A percentile compares a stretch with the other conserved stretches of the same genome.
Evolutionary conservation across 2,329 filamentous ascomycete genomes (phyloP).

Genomic region (Verticillium klebahnii): DNA sequence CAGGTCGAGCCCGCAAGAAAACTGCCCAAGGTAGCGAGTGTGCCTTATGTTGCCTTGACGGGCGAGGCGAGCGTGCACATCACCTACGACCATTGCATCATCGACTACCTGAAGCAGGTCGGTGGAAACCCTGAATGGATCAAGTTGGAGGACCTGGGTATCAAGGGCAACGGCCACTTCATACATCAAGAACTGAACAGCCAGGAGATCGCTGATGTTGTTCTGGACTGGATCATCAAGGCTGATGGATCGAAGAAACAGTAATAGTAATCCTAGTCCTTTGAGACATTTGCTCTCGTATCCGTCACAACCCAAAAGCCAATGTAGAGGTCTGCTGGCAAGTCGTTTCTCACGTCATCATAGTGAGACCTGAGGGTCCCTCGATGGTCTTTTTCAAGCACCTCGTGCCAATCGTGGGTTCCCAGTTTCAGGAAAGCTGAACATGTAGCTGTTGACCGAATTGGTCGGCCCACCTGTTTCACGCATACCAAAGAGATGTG

Average conservation of each 20-base stretch:
- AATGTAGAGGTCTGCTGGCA: no score
- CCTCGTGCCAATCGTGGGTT: no score
- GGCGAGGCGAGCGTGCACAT: slow-evolving; percentile 46
- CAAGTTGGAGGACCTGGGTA: slow-evolving; percentile 36
- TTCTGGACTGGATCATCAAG: slow-evolving; percentile 31
- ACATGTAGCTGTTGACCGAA: no score
- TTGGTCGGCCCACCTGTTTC: no score
- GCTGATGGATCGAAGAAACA: not conserved
- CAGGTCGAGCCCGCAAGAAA: slow-evolving; percentile 24
- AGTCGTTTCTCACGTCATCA: no score
- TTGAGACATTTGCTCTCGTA: no score
- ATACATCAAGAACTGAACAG: slow-evolving; percentile 43
- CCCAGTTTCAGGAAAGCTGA: no score
- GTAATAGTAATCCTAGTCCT: no score
- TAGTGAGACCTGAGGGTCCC: no score
- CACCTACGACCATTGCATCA: slow-evolving; percentile 48
- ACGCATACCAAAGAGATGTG: not conserved
- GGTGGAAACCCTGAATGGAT: slow-evolving; percentile 38
- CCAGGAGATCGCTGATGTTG: slow-evolving; percentile 30
- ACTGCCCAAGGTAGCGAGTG: slow-evolving; percentile 37
- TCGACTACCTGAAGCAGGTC: slow-evolving; percentile 42
- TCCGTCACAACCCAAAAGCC: no score
- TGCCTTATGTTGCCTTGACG: slow-evolving; percentile 42
- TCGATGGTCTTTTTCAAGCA: no score
- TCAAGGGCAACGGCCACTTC: slow-evolving; percentile 48